Evolutionary conservation across 768 basidiomycete genomes (phyloP).

Genomic region (Mycena olivaceomarginata): DNA sequence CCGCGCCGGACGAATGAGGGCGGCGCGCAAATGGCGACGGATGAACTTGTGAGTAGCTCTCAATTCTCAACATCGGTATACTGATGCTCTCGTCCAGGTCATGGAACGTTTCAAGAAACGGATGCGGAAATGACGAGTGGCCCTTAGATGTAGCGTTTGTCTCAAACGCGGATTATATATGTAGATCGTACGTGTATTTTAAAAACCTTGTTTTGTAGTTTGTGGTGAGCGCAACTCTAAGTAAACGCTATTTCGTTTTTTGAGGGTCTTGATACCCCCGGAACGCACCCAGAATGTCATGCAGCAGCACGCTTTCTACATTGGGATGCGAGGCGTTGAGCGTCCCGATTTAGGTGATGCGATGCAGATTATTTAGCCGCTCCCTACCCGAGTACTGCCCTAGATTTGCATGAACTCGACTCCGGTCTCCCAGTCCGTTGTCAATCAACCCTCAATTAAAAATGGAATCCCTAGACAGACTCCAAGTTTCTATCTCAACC

Average conservation of each 20-base stretch:
- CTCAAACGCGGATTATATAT: constrained; percentile 19
- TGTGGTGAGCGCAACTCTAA: too few relatives aligned
- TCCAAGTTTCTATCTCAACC: not conserved
- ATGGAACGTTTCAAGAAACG: constrained; percentile 99
- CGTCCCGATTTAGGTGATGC: not conserved
- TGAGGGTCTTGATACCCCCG: too few relatives aligned
- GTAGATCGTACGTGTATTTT: constrained; percentile 22
- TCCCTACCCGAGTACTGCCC: not conserved
- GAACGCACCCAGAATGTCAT: too few relatives aligned
- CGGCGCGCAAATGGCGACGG: constrained; percentile 89
- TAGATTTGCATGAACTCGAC: not conserved
- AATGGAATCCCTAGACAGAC: not conserved
- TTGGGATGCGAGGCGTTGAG: constrained; percentile 2
- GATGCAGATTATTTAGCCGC: not conserved
- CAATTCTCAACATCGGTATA: not conserved
- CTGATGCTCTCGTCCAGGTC: constrained; percentile 67
- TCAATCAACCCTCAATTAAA: not conserved
- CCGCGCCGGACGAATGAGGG: constrained; percentile 70
- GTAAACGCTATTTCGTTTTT: too few relatives aligned
- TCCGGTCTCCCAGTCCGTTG: not conserved
- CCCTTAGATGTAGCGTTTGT: not conserved
- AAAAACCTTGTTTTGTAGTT: not conserved
- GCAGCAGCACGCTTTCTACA: not conserved
- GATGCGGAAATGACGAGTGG: constrained; percentile 79
- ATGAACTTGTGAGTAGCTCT: constrained; percentile 81